Percentiles rank a stretch among this genome's conserved stretches.
Evolutionary conservation across 495 filamentous ascomycete species (phyloP).

Genomic region (Xylaria palmicola): DNA sequence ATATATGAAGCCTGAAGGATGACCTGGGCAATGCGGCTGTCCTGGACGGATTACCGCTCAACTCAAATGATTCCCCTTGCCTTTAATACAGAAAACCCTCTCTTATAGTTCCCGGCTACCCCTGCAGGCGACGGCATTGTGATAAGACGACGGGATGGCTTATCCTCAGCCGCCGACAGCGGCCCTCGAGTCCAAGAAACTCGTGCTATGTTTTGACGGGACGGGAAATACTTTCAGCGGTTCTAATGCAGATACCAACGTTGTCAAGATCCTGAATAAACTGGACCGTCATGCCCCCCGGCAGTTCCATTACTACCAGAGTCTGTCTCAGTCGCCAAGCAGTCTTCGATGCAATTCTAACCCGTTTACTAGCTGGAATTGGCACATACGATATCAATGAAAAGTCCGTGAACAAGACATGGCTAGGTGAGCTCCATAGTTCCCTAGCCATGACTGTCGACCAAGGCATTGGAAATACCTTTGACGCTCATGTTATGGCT

Average conservation of each 20-base stretch:
- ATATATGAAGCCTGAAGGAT: not conserved
- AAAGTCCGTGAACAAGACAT: conserved; percentile 25
- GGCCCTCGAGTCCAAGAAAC: conserved; percentile 23
- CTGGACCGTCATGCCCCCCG: conserved; percentile 33
- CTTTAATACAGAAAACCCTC: no score
- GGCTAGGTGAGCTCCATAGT: conserved; percentile 23
- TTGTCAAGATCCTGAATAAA: conserved; percentile 45
- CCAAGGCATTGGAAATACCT: conserved; percentile 40
- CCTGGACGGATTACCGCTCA: not conserved
- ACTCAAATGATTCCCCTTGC: no score
- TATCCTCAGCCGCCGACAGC: not conserved
- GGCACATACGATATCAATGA: conserved; percentile 36
- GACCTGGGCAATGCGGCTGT: no score
- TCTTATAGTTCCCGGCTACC: no score
- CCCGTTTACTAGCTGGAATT: conserved; percentile 30
- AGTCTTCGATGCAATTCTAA: not conserved
- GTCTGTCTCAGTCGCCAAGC: conserved; percentile 6
- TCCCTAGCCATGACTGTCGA: conserved; percentile 32
- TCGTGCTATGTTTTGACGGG: conserved; percentile 48
- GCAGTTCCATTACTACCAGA: conserved; percentile 41
- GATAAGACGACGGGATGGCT: conserved; percentile 2
- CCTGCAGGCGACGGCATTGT: no score
- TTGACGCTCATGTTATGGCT: conserved; percentile 45
- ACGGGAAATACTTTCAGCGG: conserved; percentile 45
- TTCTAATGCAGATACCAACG: conserved; percentile 40